Evolutionary conservation across 768 basidiomycete genomes (phyloP), one percentile per base, ranked within the genome.

Genomic region (Scleroderma citrinum): DNA sequence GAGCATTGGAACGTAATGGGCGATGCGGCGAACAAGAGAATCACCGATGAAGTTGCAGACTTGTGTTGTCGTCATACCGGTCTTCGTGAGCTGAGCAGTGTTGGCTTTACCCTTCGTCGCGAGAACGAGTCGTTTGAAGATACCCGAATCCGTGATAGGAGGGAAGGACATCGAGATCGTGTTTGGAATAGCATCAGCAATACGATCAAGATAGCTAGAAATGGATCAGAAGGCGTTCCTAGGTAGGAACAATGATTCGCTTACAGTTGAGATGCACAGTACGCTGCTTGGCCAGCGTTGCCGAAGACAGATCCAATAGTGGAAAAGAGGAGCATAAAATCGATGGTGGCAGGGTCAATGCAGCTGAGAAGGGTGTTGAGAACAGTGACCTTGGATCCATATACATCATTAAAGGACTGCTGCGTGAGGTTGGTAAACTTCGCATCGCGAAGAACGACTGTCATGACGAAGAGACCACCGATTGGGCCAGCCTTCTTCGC

Each of bases 261-360:
- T 47, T 23, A 51, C 46, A 56, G 48, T 36, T 48, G 56, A 43
- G 57, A 52, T 17, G 61, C 57, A 30, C 54, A 57, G 41, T 62
- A 60, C 20, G 57, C 55, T 11, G 61, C 54, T 44, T 62, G 61
- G 24, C 61, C 61, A 29, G 56, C 55, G 30, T 61, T 62, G 20
- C 67, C 67, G 21, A 69, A 69, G 1, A 69, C 59, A 5, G 68
- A 64, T 3, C 63, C 60, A 19, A 67, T 63, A 0, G 67, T 68
- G 5, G 68, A 69, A 54, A 69, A 69, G 39, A 66, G 51, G 12
- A 69, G 39, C 5, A 68, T 52, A 40, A 69, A 69, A 39, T 69
- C 67, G 23, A 69, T 50, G 14, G 47, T 52, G 23, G 46, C 23
- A 6, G 53, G 48, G 47, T 60, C 52, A 6, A 52, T 44, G 14